phyloP scores from a whole-genome alignment of 1,284 basidiomycete species.

The Tetrapyrgos nigripes region DNA sequence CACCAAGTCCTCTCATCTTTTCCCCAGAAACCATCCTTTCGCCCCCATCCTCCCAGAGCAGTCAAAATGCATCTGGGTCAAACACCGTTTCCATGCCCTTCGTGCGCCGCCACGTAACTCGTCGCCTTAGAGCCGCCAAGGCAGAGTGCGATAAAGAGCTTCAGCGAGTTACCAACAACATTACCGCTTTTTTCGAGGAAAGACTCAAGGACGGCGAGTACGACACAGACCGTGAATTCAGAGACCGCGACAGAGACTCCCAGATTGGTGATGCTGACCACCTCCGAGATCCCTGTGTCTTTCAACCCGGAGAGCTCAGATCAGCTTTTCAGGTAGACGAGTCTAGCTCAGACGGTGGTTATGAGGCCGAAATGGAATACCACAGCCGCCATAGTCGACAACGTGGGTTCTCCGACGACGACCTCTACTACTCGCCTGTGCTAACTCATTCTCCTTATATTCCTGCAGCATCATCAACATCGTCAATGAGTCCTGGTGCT shows the following conservation, averaged over 20 bases:
- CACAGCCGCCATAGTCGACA: conserved; percentile 69
- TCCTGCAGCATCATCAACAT: conserved; percentile 60
- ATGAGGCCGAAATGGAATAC: conserved; percentile 75
- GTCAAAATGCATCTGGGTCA: conserved; percentile 55
- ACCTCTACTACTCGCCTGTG: conserved; percentile 42
- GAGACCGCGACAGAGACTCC: conserved; percentile 62
- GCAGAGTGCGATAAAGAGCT: conserved; percentile 96
- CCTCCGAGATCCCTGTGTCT: conserved; percentile 64
- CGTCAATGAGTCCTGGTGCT: conserved; percentile 69
- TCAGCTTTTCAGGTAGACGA: conserved; percentile 68
- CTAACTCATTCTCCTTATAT: conserved; percentile 62
- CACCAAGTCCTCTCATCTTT: conserved; percentile 80
- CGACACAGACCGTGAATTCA: conserved; percentile 69
- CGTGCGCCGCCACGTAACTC: conserved; percentile 92
- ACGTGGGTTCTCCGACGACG: conserved; percentile 67
- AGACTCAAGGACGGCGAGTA: conserved; percentile 78
- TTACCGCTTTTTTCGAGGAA: conserved; percentile 94
- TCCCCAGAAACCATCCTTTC: conserved; percentile 68
- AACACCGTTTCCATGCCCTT: conserved; percentile 89
- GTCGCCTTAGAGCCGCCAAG: conserved; percentile 93
- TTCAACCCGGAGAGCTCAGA: conserved; percentile 60
- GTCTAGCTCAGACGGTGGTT: conserved; percentile 78
- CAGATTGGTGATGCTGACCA: conserved; percentile 59
- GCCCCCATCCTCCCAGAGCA: conserved; percentile 47
- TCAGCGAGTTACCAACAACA: conserved; percentile 88